These are phyloP conservation scores for Cornus florida DNA, from an alignment of 148 eudicot genomes.

Conservation along the genomic window DNA sequence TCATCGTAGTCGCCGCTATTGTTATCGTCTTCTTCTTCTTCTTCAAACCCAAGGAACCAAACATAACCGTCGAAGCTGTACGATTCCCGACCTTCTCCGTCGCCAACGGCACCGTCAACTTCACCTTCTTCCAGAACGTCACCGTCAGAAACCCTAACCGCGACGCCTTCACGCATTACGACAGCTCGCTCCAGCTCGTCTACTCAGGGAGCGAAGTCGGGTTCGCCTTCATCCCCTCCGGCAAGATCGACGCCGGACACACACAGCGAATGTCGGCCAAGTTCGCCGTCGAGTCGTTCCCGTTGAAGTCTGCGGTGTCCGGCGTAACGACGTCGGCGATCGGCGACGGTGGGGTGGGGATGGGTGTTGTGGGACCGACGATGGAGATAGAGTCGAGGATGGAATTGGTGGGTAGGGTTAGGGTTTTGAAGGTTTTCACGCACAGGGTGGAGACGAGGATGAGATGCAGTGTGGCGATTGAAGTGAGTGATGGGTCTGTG, in stretches of 20 bases:
- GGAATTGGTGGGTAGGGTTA: conserved; percentile 80
- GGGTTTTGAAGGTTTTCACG: conserved; percentile 71
- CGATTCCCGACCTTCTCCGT: conserved; percentile 69
- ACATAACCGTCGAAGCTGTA: conserved; percentile 67
- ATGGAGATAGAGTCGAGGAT: conserved; percentile 77
- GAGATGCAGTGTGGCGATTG: conserved; percentile 60
- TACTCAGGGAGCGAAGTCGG: conserved; percentile 67
- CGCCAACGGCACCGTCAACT: conserved; percentile 59
- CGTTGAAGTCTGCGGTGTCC: conserved; percentile 18
- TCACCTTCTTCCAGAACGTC: conserved; percentile 80
- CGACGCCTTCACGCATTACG: conserved; percentile 81
- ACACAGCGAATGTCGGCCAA: conserved; percentile 77
- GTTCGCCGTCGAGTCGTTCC: conserved; percentile 62
- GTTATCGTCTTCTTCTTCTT: conserved; percentile 55
- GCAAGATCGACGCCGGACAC: conserved; percentile 59
- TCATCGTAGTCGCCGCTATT: conserved; percentile 32
- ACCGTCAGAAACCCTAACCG: conserved; percentile 88
- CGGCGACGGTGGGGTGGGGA: conserved; percentile 22
- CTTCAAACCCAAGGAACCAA: conserved; percentile 73
- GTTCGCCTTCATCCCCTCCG: conserved; percentile 80
- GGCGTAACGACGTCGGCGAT: conserved; percentile 1
- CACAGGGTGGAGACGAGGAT: conserved; percentile 67
- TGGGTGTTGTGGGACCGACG: conserved; percentile 29
- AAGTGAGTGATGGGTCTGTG: conserved; percentile 62
- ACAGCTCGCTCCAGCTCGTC: conserved; percentile 80